Base-by-base conservation (phyloP, 805 yeast genomes). In the Metschnikowia orientalis region DNA sequence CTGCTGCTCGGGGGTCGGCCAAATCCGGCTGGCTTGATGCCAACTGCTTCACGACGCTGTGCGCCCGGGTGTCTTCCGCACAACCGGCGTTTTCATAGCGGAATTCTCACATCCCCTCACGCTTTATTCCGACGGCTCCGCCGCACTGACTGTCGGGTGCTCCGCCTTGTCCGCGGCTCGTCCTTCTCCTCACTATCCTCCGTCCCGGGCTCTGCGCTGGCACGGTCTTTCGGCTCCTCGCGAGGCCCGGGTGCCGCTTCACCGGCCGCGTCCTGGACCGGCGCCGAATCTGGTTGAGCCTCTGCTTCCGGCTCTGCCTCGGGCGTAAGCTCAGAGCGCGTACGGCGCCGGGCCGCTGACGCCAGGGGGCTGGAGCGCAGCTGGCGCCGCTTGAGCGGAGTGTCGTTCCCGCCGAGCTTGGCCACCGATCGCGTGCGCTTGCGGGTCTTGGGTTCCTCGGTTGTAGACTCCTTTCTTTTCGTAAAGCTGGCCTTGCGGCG, bases 341-440 rank as follows among this genome's bases (percentile, higher is more conserved):
- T 49, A 29, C 50, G 32, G 18, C 53, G 36, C 16, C 30, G 33
- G 23, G 37, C 44, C 12, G 23, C 32, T 3, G 37, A 13, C 6
- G 40, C 31, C 20, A 30, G 31, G 19, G 34, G 28, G 26, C 27
- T 20, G 10, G 35, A 39, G 24, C 35, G 32, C 28, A 37, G 34
- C 28, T 26, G 34, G 24, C 37, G 42, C 18, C 37, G 37, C 24
- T 41, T 44, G 8, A 40, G 26, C 6, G 35, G 28, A 10, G 36
- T 7, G 10, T 35, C 47, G 1, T 21, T 41, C 2, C 40, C 42
- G 21, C 39, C 52, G 13, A 47, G 39, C 27, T 40, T 48, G 10
- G 48, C 48, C 2, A 39, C 31, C 3, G 50, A 38, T 5, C 56
- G 45, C 11, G 50, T 49, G 11, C 56, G 35, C 26, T 48, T 48